Evolutionary conservation across 179 eudicot genomes (phyloP).

Genomic region (Corrigiola litoralis): DNA sequence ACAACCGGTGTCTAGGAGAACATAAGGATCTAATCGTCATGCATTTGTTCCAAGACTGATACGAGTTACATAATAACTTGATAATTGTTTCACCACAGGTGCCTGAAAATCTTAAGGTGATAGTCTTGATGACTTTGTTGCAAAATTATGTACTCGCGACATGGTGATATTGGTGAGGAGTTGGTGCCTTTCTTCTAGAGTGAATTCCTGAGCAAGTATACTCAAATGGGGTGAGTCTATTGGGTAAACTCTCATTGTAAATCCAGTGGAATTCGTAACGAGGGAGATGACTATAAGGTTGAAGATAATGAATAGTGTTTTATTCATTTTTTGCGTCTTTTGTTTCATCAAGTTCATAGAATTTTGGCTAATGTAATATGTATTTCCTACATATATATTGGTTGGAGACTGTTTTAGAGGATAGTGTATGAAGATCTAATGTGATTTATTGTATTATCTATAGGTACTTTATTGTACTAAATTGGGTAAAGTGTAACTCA

Average conservation of each 20-base stretch:
- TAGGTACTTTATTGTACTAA: too few species aligned
- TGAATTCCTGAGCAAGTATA: background rate
- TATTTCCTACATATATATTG: too few species aligned
- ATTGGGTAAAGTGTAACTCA: too few species aligned
- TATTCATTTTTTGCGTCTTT: background rate
- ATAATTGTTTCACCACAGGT: background rate
- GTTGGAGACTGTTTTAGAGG: too few species aligned
- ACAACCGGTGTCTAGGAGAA: constrained; percentile 10
- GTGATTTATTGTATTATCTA: too few species aligned
- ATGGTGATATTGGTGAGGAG: constrained; percentile 10
- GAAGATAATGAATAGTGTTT: background rate
- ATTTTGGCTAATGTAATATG: too few species aligned
- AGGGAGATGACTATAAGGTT: background rate
- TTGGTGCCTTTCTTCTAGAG: background rate
- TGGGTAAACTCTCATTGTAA: constrained; percentile 4
- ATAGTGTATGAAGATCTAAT: too few species aligned
- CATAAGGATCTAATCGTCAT: background rate
- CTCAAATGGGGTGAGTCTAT: constrained; percentile 10
- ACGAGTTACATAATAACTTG: constrained; percentile 2
- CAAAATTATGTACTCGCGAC: background rate
- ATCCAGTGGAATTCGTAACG: background rate
- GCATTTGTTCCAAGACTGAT: background rate
- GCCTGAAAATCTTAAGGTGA: background rate
- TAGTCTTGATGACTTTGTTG: background rate
- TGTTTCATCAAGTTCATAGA: too few species aligned